phyloP scores from a whole-genome alignment of 2,329 filamentous ascomycete genomes.

The Laburnicola sp. region DNA sequence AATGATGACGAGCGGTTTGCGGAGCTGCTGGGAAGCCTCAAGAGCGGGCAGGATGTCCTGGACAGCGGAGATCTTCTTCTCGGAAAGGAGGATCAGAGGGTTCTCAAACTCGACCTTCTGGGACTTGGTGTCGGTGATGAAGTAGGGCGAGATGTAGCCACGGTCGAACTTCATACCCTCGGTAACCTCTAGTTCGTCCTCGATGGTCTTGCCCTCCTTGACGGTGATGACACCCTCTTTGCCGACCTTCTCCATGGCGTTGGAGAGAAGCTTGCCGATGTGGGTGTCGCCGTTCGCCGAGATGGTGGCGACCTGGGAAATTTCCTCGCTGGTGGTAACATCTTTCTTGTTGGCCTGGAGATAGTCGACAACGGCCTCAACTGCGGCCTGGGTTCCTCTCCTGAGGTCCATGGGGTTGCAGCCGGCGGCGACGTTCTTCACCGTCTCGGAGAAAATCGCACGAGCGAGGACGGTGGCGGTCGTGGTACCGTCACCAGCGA shows the following conservation, averaged over 20 bases:
- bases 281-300: constrained; percentile 95
- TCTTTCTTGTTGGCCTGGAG: constrained; percentile 95
- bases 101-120: constrained; percentile 99
- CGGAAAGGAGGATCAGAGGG: constrained; percentile 94
- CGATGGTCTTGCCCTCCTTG: constrained; percentile 99
- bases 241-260: constrained; percentile 99
- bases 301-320: constrained; percentile 97
- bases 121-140: constrained; percentile 95
- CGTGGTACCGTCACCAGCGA: constrained; percentile 97
- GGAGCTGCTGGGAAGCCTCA: constrained; percentile 92
- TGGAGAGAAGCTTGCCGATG: constrained; percentile 94
- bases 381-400: constrained; percentile 93
- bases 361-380: constrained; percentile 91
- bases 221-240: constrained; percentile 99
- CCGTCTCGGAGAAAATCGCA: constrained; percentile 99
- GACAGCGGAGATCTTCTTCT: constrained; percentile 99
- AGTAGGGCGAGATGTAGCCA: constrained; percentile 97
- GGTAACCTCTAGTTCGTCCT: constrained; percentile 96
- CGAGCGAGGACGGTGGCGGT: constrained; percentile 95
- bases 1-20: constrained; percentile 95
- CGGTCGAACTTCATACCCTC: constrained; percentile 99
- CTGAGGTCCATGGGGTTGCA: constrained; percentile 99
- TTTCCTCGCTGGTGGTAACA: constrained; percentile 95
- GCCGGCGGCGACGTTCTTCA: constrained; percentile 98
- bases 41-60: constrained; percentile 98